These are phyloP conservation scores for Pyrenophora seminiperda DNA, from an alignment of 2,329 filamentous ascomycete genomes.

Conservation along the genomic window DNA sequence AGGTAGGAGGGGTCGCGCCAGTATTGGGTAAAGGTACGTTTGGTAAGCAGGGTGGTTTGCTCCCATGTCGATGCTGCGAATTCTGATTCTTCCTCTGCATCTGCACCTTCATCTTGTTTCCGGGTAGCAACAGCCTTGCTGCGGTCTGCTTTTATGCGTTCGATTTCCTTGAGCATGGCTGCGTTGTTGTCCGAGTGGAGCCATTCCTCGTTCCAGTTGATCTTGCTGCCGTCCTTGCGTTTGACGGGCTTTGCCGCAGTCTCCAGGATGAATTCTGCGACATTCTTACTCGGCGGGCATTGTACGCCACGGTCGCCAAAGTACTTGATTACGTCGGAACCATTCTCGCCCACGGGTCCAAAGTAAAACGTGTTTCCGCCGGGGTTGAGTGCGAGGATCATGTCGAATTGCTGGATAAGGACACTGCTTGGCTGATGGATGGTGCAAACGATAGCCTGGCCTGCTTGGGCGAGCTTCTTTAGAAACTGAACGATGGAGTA, in stretches of 20 bases:
- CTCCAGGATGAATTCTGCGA: constrained; percentile 70
- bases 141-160: constrained; percentile 64
- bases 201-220: constrained; percentile 81
- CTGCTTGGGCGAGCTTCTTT: constrained; percentile 68
- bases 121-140: constrained; percentile 51
- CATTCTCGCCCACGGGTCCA: constrained; percentile 71
- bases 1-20: constrained; percentile 79
- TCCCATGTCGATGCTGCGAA: constrained; percentile 69
- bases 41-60: constrained; percentile 70
- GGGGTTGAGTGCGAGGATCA: constrained; percentile 71
- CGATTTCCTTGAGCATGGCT: constrained; percentile 67
- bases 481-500: constrained; percentile 71
- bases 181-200: constrained; percentile 65
- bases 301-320: constrained; percentile 68
- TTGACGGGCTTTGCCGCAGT: constrained; percentile 64
- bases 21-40: constrained; percentile 72
- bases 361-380: constrained; percentile 77
- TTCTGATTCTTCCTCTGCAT: constrained; percentile 52
- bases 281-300: constrained; percentile 69
- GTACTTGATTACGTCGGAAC: constrained; percentile 68
- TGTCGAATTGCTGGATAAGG: constrained; percentile 74
- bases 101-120: constrained; percentile 17
- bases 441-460: constrained; percentile 74
- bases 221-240: constrained; percentile 58
- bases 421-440: constrained; percentile 74